Evolutionary conservation across 2,329 filamentous ascomycete species (phyloP), one percentile per base, ranked within the genome.

Genomic region (Colletotrichum sp.): DNA sequence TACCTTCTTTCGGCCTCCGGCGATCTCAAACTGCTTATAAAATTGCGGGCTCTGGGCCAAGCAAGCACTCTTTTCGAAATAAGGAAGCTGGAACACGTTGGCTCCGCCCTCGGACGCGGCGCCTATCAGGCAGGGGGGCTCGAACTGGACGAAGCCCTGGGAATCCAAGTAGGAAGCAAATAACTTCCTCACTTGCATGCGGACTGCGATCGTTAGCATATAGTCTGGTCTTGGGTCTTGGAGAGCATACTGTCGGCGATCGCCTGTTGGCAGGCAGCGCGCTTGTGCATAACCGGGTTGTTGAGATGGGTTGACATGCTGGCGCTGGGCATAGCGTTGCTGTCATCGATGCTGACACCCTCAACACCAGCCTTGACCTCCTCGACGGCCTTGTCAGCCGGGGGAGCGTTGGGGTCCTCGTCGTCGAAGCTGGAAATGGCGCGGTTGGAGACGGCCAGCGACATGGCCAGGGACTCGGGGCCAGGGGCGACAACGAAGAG

Each of bases 211-310:
- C 25, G 25, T 71, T 27, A 67, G 28, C 27, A 32, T 28, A 8
- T 15, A 66, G 19, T 30, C 28, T 61, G 15, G 28, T 79, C 13
- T 66, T 44, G 28, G 30, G 22, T 25, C 4, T 1, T 19, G 7
- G 5, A 44, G 6, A 7, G 19, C 59, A 1, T 64, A 57, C 69
- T 63, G 30, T 70, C 68, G 22, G 88, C 87, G 81, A 96, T 96
- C 74, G 96, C 95, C 84, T 98, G 95, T 86, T 97, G 98, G 77
- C 98, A 94, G 77, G 96, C 95, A 1, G 95, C 95, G 72, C 97
- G 93, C 83, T 98, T 94, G 87, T 98, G 96, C 87, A 98, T 94
- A 68, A 95, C 95, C 75, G 95, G 93, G 90, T 98, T 98, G 88
- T 98, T 94, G 67, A 98, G 91, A 79, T 96, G 93, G 2, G 95